Percentiles rank a stretch among this genome's conserved stretches.
These are phyloP conservation scores for Funneliformis caledonium DNA, from an alignment of 371 early-diverging fungal genomes.

Conservation along the genomic window DNA sequence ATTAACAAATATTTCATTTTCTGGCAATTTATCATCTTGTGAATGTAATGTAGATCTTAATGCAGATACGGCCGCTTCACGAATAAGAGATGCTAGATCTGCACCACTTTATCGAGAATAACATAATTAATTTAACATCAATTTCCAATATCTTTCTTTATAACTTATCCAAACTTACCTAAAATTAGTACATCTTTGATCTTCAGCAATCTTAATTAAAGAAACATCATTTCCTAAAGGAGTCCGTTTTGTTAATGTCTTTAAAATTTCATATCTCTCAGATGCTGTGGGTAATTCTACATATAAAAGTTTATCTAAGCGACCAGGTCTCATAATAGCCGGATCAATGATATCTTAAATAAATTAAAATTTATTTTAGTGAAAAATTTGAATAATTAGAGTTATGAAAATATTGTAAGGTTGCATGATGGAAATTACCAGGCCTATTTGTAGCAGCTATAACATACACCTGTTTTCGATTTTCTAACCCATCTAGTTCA, in stretches of 20 bases:
- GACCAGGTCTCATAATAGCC: constrained; percentile 98
- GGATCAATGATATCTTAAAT: constrained; percentile 93
- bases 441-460: constrained; percentile 99
- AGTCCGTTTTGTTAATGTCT: constrained; percentile 79
- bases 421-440: constrained; percentile 41
- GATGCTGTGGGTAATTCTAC: constrained; percentile 89
- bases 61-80: constrained; percentile 90
- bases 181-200: constrained; percentile 77
- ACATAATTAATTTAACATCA: not conserved
- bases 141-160: not conserved
- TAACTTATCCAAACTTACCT: constrained; percentile 43
- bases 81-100: constrained; percentile 90
- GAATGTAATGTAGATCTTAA: constrained; percentile 67
- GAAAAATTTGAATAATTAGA: not conserved
- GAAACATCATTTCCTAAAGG: constrained; percentile 76
- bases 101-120: constrained; percentile 78
- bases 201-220: constrained; percentile 75
- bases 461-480: constrained; percentile 90
- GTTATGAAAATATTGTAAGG: not conserved
- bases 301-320: constrained; percentile 97
- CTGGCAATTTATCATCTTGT: constrained; percentile 40
- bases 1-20: constrained; percentile 62
- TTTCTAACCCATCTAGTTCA: constrained; percentile 97
- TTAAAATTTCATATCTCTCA: constrained; percentile 91
- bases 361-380: not conserved